Conservation (phyloP, 306 rosid genomes). For the Alnus glutinosa region DNA sequence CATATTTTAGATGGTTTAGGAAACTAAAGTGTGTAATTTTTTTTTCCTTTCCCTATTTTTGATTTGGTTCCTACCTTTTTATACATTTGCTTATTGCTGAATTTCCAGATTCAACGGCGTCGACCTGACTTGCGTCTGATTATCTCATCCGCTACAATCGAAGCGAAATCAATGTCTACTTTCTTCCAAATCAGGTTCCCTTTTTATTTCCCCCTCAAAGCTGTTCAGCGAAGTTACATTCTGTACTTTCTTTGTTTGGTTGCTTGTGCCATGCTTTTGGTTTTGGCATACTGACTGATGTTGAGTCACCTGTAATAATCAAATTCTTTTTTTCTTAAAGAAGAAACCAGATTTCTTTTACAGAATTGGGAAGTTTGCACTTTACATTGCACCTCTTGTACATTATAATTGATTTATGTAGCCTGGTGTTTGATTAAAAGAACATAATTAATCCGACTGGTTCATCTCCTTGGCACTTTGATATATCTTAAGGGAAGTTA, state of each 20-base stretch:
- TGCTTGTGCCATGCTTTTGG: neutral
- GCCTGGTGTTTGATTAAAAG: too few species aligned
- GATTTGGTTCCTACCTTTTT: neutral
- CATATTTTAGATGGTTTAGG: conserved; percentile 5
- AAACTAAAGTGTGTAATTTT: neutral
- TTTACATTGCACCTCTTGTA: too few species aligned
- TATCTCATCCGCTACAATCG: conserved; percentile 93
- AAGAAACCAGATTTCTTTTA: neutral
- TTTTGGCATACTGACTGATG: neutral
- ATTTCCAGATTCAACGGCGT: conserved; percentile 72
- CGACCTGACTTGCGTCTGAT: conserved; percentile 83
- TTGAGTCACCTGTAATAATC: neutral
- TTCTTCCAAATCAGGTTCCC: conserved; percentile 70
- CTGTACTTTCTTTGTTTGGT: neutral
- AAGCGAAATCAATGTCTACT: conserved; percentile 82
- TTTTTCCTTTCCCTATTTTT: neutral
- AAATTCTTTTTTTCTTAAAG: neutral
- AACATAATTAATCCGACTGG: too few species aligned
- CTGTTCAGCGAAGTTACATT: conserved; percentile 7
- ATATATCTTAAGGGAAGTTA: neutral
- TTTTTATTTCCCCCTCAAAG: neutral
- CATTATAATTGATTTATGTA: too few species aligned
- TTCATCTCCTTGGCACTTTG: too few species aligned
- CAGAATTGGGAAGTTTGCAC: neutral
- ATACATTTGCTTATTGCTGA: conserved; percentile 24